Base-by-base conservation (phyloP, 2,329 filamentous ascomycete genomes). In the Fusarium irregulare region DNA sequence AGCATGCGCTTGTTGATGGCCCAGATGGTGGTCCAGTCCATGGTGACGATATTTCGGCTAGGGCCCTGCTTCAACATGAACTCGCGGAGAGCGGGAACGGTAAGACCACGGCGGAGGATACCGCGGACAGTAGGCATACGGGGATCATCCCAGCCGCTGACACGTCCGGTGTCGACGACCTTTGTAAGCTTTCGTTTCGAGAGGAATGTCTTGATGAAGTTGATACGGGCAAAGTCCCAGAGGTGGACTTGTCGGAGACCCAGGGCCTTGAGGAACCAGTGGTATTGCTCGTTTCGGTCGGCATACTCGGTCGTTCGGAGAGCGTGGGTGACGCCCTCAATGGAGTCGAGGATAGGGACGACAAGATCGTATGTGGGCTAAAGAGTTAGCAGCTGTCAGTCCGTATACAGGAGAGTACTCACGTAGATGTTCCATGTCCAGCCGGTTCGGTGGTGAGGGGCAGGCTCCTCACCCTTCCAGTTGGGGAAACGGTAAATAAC, bases 401-500 rank as follows among this genome's bases (percentile, higher is more conserved):
- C 27, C 27, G 4, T 12, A 28, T 10, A 27, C 3, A 27, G 10
- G 10, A 27, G 27, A 27, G 27, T 28, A 14, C 28, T 30, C 34
- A 51, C 49, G 81, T 95, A 95, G 77, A 93, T 91, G 83, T 94
- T 95, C 92, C 92, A 95, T 66, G 86, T 89, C 61, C 84, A 87
- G 32, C 92, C 92, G 3, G 93, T 96, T 73, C 93, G 89, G 83
- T 96, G 93, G 80, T 96, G 92, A 21, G 85, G 74, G 25, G 74
- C 72, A 6, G 76, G 76, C 74, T 77, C 76, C 66, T 76, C 75
- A 49, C 85, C 83, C 60, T 85, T 85, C 65, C 84, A 76, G 78
- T 97, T 97, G 73, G 76, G 76, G 88, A 94, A 98, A 72, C 96
- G 91, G 86, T 98, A 98, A 80, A 99, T 97, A 80, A 98, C 94